Conservation (phyloP, 164 flowering plant genomes). For the Vitis amurensis region DNA sequence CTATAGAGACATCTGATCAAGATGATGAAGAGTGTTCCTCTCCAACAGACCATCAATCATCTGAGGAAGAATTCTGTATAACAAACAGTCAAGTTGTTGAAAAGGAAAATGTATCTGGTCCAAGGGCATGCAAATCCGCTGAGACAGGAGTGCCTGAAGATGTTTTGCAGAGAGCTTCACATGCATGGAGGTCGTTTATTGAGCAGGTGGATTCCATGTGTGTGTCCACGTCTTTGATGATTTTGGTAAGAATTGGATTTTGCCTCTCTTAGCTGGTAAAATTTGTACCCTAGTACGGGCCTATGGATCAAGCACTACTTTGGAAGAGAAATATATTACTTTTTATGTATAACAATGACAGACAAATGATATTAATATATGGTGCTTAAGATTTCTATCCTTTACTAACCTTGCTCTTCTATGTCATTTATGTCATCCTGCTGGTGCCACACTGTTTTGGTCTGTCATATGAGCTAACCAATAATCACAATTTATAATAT, state of each 20-base stretch:
- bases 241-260: conserved; percentile 62
- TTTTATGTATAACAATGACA: too few species aligned
- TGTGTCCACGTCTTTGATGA: conserved; percentile 59
- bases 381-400: too few species aligned
- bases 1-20: conserved; percentile 41
- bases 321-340: too few species aligned
- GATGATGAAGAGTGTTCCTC: conserved; percentile 24
- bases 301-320: too few species aligned
- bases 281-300: not conserved
- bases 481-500: too few species aligned
- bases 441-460: too few species aligned
- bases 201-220: conserved; percentile 77
- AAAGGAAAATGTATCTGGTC: conserved; percentile 6
- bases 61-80: not conserved
- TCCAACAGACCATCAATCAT: conserved; percentile 10
- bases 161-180: conserved; percentile 39
- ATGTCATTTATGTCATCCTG: too few species aligned
- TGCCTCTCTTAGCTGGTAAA: not conserved
- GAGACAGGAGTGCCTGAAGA: conserved; percentile 18
- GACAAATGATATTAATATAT: too few species aligned
- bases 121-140: conserved; percentile 10
- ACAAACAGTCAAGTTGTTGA: conserved; percentile 9
- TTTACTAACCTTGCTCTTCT: too few species aligned
- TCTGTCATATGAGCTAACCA: too few species aligned
- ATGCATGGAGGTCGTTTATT: conserved; percentile 67